Evolutionary conservation across 768 basidiomycete genomes (phyloP), one percentile per base, ranked within the genome.

Genomic region (Holtermannia corniformis): DNA sequence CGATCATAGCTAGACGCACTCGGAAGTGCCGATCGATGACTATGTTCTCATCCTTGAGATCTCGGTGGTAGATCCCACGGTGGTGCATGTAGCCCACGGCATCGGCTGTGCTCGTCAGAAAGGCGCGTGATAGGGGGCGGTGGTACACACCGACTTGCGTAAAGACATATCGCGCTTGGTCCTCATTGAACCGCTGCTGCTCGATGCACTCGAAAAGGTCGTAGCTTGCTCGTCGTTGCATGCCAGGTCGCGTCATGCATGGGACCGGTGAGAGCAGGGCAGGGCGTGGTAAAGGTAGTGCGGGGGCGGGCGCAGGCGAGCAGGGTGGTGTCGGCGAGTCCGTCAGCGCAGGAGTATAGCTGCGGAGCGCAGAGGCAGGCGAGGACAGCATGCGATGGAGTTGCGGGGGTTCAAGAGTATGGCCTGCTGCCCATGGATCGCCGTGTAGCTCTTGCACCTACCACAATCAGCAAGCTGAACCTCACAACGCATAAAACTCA

Each of bases 151-250:
- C 62, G 42, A 95, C 81, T 73, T 96, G 92, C 27, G 78, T 76
- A 68, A 93, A 90, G 60, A 95, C 82, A 72, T 83, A 83, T 49
- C 83, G 80, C 10, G 89, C 85, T 65, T 86, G 81, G 44, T 74
- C 75, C 72, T 93, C 90, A 12, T 81, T 79, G 44, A 96, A 79
- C 11, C 83, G 80, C 57, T 85, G 85, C 67, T 90, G 77, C 72
- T 96, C 92, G 44, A 95, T 91, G 69, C 87, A 93, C 71, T 96
- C 92, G 63, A 95, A 96, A 42, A 96, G 76, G 71, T 96, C 92
- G 68, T 92, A 82, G 10, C 89, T 90, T 20, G 86, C 78, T 32
- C 90, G 81, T 26, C 86, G 80, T 21, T 64, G 60, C 71, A 80
- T 76, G 43, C 75, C 73, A 1, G 71, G 67, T 37, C 64, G 56